Percentiles rank a stretch among this genome's conserved stretches.
Conservation (phyloP, 2,329 filamentous ascomycete species). For the Fusarium temperatum region DNA sequence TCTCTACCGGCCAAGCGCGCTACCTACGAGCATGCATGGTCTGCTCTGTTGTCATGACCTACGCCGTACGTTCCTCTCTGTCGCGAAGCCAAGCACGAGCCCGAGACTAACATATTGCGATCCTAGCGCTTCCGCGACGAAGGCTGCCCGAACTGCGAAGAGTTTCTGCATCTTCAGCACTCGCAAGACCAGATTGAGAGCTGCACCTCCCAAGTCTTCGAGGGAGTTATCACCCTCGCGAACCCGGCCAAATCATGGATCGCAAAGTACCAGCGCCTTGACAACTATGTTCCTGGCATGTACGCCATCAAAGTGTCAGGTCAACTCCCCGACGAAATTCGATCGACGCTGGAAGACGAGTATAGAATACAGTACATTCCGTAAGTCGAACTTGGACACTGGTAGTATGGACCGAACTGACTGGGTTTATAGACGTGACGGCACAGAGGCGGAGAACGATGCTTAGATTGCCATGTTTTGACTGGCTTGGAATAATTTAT, state of each 20-base stretch:
- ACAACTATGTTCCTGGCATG: constrained; percentile 86
- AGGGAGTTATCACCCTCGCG: constrained; percentile 86
- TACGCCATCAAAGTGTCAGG: constrained; percentile 97
- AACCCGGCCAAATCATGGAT: constrained; percentile 92
- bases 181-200: constrained; percentile 84
- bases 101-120: constrained; percentile 15
- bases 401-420: constrained; percentile 3
- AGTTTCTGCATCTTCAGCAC: constrained; percentile 83
- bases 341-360: constrained; percentile 69
- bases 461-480: constrained; percentile 42
- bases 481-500: constrained; percentile 2
- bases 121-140: constrained; percentile 80
- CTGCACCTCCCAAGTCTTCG: constrained; percentile 96
- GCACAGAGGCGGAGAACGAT: constrained; percentile 62
- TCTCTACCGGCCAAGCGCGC: constrained; percentile 79
- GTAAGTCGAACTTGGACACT: constrained; percentile 46
- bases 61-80: constrained; percentile 63
- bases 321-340: constrained; percentile 73
- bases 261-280: constrained; percentile 93
- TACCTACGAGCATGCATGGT: constrained; percentile 98
- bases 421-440: constrained; percentile 58
- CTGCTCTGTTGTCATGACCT: constrained; percentile 91
- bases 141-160: constrained; percentile 97
- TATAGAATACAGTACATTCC: constrained; percentile 72
- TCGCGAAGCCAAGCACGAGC: neutral